Evolutionary conservation across 1,139 yeast species (phyloP).

Genomic region (Diutina neorugosa): DNA sequence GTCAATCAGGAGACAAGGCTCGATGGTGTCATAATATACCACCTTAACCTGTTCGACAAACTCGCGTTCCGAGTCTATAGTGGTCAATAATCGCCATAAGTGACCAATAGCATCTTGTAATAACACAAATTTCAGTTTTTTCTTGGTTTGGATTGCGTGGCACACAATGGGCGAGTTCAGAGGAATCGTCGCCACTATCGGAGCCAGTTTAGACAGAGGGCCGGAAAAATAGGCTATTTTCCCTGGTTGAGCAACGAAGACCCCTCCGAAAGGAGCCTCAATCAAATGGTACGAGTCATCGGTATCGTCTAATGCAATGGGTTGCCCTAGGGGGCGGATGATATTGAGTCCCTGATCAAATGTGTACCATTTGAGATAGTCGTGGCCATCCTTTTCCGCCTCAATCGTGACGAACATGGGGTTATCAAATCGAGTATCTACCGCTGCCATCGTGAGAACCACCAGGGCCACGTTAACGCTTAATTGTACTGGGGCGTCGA

Average conservation of each 20-base stretch:
- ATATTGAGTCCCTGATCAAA: conserved; percentile 80
- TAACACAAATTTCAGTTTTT: conserved; percentile 53
- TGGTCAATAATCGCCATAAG: conserved; percentile 54
- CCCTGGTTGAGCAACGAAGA: conserved; percentile 24
- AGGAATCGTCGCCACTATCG: conserved; percentile 6
- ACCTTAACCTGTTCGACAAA: conserved; percentile 28
- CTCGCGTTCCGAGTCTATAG: conserved; percentile 16
- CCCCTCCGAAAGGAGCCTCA: conserved; percentile 27
- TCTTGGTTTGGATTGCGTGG: conserved; percentile 52
- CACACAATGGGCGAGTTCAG: conserved; percentile 30
- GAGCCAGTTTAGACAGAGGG: conserved; percentile 12
- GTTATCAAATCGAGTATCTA: conserved; percentile 71
- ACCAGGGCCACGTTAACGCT: conserved; percentile 31
- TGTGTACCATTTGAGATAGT: conserved; percentile 52
- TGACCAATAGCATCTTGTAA: conserved; percentile 68
- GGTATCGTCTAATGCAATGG: conserved; percentile 23
- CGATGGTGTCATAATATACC: conserved; percentile 65
- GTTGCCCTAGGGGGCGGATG: conserved; percentile 18
- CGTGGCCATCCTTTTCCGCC: conserved; percentile 50
- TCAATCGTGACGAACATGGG: conserved; percentile 34
- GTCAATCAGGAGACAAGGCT: conserved; percentile 39
- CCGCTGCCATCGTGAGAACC: conserved; percentile 43
- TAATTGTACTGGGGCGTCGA: conserved; percentile 55
- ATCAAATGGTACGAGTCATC: conserved; percentile 19
- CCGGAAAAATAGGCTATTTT: conserved; percentile 16